Evolutionary conservation across 2,329 filamentous ascomycete species (phyloP).

Genomic region (Diplodia intermedia): DNA sequence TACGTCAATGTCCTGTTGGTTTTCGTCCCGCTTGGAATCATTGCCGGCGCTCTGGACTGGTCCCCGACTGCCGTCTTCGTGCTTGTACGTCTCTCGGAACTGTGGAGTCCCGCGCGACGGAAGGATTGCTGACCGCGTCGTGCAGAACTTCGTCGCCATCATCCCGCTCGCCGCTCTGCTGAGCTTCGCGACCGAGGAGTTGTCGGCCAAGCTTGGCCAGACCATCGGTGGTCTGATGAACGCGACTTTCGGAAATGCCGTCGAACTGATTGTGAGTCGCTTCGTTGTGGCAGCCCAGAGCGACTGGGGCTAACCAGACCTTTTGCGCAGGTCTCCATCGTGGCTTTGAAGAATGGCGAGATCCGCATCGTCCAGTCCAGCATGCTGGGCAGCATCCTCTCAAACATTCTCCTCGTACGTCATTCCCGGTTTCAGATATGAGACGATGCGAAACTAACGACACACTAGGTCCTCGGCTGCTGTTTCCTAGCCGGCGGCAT

Average conservation of each 20-base stretch:
- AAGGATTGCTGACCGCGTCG: slow-evolving; percentile 11
- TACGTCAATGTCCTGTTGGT: slow-evolving; percentile 74
- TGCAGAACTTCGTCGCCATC: slow-evolving; percentile 76
- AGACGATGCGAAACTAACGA: slow-evolving; percentile 70
- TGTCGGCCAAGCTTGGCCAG: slow-evolving; percentile 74
- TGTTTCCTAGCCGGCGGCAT: slow-evolving; percentile 61
- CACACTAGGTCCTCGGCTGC: slow-evolving; percentile 55
- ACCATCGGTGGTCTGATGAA: slow-evolving; percentile 77
- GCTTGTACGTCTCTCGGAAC: slow-evolving; percentile 48
- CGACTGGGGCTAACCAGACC: slow-evolving; percentile 26
- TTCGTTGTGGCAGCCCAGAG: background rate
- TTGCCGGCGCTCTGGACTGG: slow-evolving; percentile 69
- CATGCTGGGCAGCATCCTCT: slow-evolving; percentile 95
- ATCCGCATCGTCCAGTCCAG: slow-evolving; percentile 97
- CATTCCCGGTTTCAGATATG: slow-evolving; percentile 61
- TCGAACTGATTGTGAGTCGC: slow-evolving; percentile 73
- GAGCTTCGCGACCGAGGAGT: slow-evolving; percentile 79
- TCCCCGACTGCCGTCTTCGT: slow-evolving; percentile 72
- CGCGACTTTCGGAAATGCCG: slow-evolving; percentile 80
- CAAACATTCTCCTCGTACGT: slow-evolving; percentile 81
- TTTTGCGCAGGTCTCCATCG: slow-evolving; percentile 77
- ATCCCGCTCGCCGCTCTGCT: slow-evolving; percentile 76
- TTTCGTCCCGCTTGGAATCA: slow-evolving; percentile 75
- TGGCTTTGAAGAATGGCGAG: slow-evolving; percentile 83
- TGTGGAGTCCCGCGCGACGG: background rate